These are phyloP conservation scores for Baorangia bicolor DNA, from an alignment of 768 basidiomycete species.

Conservation along the genomic window DNA sequence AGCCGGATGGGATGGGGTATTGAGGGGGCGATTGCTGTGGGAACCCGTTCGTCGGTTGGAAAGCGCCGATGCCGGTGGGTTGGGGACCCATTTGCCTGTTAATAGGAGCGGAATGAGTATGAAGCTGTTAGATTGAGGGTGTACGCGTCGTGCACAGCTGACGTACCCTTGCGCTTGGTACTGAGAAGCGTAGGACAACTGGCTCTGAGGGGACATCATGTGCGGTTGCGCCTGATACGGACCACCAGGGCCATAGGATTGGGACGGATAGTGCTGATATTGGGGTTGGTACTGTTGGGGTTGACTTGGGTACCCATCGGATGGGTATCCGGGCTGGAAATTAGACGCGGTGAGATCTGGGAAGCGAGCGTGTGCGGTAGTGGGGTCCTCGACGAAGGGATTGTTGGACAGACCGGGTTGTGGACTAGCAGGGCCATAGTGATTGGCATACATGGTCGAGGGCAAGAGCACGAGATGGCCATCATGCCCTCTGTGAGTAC, in stretches of 20 bases:
- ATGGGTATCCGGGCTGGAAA: conserved; percentile 15
- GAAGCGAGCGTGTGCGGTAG: conserved; percentile 51
- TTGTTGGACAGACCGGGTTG: conserved; percentile 50
- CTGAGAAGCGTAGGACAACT: conserved; percentile 28
- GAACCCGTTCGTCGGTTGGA: conserved; percentile 56
- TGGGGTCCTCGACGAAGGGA: conserved; percentile 61
- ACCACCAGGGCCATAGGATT: conserved; percentile 8
- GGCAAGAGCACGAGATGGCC: background rate
- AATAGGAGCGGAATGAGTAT: background rate
- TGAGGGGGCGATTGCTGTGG: conserved; percentile 44
- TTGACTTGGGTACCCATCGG: conserved; percentile 26
- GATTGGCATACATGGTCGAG: conserved; percentile 40
- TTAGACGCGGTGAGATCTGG: conserved; percentile 53
- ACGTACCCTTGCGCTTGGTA: conserved; percentile 22
- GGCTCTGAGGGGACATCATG: conserved; percentile 18
- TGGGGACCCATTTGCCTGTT: conserved; percentile 33
- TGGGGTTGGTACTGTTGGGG: conserved; percentile 38
- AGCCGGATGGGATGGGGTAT: conserved; percentile 19
- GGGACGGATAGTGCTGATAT: conserved; percentile 33
- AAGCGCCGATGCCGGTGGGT: conserved; percentile 29
- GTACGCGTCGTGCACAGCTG: background rate
- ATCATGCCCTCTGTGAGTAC: background rate
- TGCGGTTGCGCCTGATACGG: conserved; percentile 22
- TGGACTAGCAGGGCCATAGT: conserved; percentile 32
- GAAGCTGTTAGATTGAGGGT: background rate